Base-by-base conservation (phyloP, 2,329 filamentous ascomycete genomes). In the Chrysosporium keratinophilum region DNA sequence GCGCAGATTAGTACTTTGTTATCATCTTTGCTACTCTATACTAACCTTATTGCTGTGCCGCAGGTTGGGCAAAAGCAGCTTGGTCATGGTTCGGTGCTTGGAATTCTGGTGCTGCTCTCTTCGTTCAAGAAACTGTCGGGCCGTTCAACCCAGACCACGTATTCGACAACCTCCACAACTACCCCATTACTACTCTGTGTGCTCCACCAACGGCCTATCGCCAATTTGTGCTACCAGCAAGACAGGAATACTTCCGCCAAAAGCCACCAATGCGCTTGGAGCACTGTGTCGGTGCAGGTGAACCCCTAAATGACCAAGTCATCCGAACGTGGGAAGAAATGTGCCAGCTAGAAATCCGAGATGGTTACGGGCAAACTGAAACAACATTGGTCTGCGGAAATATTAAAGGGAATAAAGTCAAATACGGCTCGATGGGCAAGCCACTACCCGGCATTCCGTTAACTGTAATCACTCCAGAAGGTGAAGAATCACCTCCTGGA, bases 301-400 rank as follows among this genome's bases (percentile, higher is more conserved):
- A 72, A 52, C 67, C 70, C 3, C 50, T 72, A 37, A 72, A 72
- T 48, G 67, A 64, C n/a, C 64, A 67, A 53, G 70, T 71, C 1
- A 70, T 72, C 20, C 57, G 61, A 3, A 57, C 64, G 39, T 72
- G 68, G 68, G 61, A 64, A 51, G 61, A 65, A 34, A 67, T 66
- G 56, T 69, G 61, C 3, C 64, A 63, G 1, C 58, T 70, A 45
- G 62, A 69, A 47, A 72, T 72, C 40, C 65, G 62, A 50, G 69
- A 72, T 56, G 70, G 67, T 2, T 72, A 71, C 48, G 70, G 69
- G 10, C 69, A 72, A 57, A 71, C 67, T 14, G 70, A 72, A 56
- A 71, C 69, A 4, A 65, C 69, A 5, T 61, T 72, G 7, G 58
- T 71, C 1, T 71, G 69, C 52, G 69, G 67, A 19, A 72, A 72